Evolutionary conservation across 345 rosid species (phyloP).

Genomic region (Dovyalis caffra): DNA sequence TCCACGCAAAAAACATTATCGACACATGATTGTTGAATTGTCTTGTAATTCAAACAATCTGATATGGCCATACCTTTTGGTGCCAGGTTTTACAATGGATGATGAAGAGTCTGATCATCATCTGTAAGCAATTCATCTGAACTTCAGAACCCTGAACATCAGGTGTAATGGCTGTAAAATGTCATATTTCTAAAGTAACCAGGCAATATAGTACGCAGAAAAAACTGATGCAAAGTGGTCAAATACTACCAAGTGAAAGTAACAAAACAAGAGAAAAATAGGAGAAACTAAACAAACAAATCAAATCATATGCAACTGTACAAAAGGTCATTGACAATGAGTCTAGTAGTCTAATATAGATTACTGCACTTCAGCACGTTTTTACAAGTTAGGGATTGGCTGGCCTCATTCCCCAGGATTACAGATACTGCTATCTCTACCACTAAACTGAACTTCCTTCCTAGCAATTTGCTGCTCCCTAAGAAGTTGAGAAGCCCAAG

Average conservation of each 20-base stretch:
- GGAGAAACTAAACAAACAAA: not conserved
- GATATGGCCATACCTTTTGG: too few relatives aligned
- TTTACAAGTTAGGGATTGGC: not conserved
- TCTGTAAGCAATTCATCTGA: too few relatives aligned
- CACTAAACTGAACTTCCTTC: conserved; percentile 16
- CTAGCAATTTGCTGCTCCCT: conserved; percentile 20
- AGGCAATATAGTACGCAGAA: not conserved
- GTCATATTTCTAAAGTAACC: not conserved
- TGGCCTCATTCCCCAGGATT: not conserved
- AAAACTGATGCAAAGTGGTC: not conserved
- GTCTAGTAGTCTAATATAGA: not conserved
- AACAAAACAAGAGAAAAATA: not conserved
- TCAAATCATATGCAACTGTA: not conserved
- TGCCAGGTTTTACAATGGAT: too few relatives aligned
- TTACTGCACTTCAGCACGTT: not conserved
- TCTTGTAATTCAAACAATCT: too few relatives aligned
- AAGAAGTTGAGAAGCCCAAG: conserved; percentile 83
- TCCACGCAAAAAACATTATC: too few relatives aligned
- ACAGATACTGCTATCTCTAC: not conserved
- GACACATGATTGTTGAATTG: too few relatives aligned
- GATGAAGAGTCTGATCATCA: too few relatives aligned
- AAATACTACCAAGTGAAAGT: not conserved
- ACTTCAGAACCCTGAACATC: too few relatives aligned
- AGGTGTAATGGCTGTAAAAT: too few relatives aligned
- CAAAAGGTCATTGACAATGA: not conserved